A percentile compares a stretch with the other conserved stretches of the same genome.
Evolutionary conservation across 768 basidiomycete genomes (phyloP).

Genomic region (Clitopilus passeckerianus): DNA sequence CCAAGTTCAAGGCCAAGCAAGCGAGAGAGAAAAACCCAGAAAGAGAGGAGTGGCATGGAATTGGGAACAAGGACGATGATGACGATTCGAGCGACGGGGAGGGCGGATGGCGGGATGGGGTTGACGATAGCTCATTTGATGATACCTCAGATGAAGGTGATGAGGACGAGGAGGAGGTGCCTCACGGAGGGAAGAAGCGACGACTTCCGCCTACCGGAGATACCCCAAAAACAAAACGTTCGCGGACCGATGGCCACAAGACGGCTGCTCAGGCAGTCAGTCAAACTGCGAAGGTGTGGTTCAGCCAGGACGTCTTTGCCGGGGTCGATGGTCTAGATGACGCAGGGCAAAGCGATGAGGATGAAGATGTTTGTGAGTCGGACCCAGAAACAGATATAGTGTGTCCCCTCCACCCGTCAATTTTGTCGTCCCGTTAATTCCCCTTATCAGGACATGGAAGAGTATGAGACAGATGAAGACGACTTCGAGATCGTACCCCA

Average conservation of each 20-base stretch:
- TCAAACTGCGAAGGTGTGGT: constrained; percentile 84
- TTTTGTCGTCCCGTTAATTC: constrained; percentile 5
- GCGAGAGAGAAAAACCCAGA: constrained; percentile 67
- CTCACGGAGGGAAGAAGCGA: neutral
- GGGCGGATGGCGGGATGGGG: constrained; percentile 71
- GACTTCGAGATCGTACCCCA: constrained; percentile 78
- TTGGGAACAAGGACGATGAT: constrained; percentile 31
- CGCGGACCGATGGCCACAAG: constrained; percentile 46
- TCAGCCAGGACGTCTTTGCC: constrained; percentile 87
- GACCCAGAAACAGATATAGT: constrained; percentile 13
- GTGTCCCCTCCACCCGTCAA: neutral
- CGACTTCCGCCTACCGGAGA: neutral
- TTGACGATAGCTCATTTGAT: constrained; percentile 45
- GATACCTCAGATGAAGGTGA: constrained; percentile 45
- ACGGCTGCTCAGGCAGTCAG: constrained; percentile 34
- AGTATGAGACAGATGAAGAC: constrained; percentile 35
- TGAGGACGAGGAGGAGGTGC: constrained; percentile 19
- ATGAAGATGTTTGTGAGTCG: constrained; percentile 20
- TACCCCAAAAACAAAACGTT: constrained; percentile 33
- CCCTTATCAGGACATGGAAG: constrained; percentile 22
- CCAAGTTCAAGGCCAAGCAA: constrained; percentile 83
- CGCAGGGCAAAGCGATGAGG: constrained; percentile 14
- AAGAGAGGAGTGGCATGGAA: constrained; percentile 80
- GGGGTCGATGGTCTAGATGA: constrained; percentile 44
- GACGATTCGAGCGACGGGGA: constrained; percentile 40